These are phyloP conservation scores for Alternaria sp. DNA, from an alignment of 2,329 filamentous ascomycete genomes.

Conservation along the genomic window DNA sequence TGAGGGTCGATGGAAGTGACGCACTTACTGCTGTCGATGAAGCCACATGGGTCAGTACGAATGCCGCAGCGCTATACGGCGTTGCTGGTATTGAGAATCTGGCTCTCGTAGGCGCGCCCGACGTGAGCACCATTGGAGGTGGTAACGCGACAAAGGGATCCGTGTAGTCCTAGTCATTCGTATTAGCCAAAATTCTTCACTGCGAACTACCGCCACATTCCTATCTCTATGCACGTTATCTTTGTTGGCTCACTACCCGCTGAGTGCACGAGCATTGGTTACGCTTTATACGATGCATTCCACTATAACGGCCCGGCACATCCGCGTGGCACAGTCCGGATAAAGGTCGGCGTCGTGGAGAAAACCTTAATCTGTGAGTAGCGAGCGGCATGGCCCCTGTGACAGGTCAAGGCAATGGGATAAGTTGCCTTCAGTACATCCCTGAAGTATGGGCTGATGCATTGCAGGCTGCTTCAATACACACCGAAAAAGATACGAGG, in stretches of 20 bases:
- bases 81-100: conserved; percentile 64
- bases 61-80: conserved; percentile 64
- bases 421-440: neutral
- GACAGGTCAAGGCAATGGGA: neutral
- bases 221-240: neutral
- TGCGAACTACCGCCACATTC: no score
- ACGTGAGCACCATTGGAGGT: conserved; percentile 14
- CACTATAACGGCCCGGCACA: neutral
- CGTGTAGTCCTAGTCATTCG: neutral
- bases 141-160: conserved; percentile 15
- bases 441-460: neutral
- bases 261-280: neutral
- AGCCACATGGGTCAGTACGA: conserved; percentile 64
- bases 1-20: conserved; percentile 51
- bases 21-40: conserved; percentile 61
- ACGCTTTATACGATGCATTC: neutral
- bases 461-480: neutral
- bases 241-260: neutral
- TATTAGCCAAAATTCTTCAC: neutral
- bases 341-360: neutral
- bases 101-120: conserved; percentile 46
- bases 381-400: neutral
- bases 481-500: neutral
- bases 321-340: neutral
- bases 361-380: neutral